Base-by-base conservation (phyloP, 1,139 yeast genomes). In the Pichia sp. region DNA sequence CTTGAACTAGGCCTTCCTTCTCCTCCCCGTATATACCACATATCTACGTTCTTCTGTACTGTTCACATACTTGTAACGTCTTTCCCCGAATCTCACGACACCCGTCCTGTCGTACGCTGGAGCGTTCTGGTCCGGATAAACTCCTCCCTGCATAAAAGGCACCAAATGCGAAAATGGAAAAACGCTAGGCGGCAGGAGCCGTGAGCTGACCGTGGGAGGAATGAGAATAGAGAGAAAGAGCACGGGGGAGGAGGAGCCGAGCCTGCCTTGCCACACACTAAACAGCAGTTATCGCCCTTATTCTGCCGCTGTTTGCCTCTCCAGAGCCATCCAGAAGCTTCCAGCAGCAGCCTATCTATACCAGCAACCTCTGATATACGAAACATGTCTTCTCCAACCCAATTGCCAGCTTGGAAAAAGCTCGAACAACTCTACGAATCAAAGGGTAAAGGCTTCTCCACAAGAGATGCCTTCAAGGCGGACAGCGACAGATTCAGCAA, bases 381-480 rank as follows among this genome's bases (percentile, higher is more conserved):
- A 36, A 36, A 10, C 10, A 67, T 67, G 70, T 56, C 68, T 8
- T 67, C 70, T 16, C 70, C 96, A 52, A 67, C 85, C 53, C 95
- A 89, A 61, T 80, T 90, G 65, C 83, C 92, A 59, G 86, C 97
- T 54, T 93, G 96, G 96, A 79, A 84, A 64, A 75, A 83, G 65
- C 82, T 93, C 66, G 87, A 90, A 76, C 64, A 74, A 57, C 74
- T 88, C 63, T 87, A 84, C 77, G 83, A 87, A 62, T 63, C 81
- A 57, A 75, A 77, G 62, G 95, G 90, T 64, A 83, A 86, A 72
- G 66, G 75, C 53, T 79, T 90, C 72, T 79, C 85, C 61, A 90
- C 92, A 59, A 81, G 81, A 70, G 86, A 85, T 50, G 95, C 87
- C 64, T 93, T 93, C 72, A 72, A 78, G 54, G 74, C 80, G 62